Conservation (phyloP, 352 stramenopile genomes). For the Phytophthora boehmeriae region DNA sequence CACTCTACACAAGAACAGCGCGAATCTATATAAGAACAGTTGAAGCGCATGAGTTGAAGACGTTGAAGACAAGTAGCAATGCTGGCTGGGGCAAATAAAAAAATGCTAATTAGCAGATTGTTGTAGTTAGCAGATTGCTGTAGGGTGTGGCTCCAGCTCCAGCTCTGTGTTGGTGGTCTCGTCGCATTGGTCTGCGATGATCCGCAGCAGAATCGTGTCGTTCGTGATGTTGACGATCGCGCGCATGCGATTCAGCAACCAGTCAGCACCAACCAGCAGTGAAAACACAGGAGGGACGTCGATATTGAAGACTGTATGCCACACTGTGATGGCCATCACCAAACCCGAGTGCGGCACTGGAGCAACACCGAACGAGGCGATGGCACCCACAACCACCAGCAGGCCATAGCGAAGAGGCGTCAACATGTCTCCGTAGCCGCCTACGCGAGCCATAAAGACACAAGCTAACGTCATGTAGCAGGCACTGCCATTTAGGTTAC, state of each 20-base stretch:
- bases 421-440: constrained; percentile 51
- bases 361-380: constrained; percentile 72
- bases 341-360: constrained; percentile 73
- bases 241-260: constrained; percentile 74
- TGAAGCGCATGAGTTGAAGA: too few species aligned
- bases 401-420: constrained; percentile 61
- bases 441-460: constrained; percentile 74
- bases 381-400: constrained; percentile 61
- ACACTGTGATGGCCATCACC: constrained; percentile 83
- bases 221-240: constrained; percentile 84
- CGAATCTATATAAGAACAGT: too few species aligned
- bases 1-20: too few species aligned
- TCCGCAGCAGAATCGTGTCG: constrained; percentile 73
- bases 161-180: constrained; percentile 47
- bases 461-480: constrained; percentile 79
- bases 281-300: constrained; percentile 65
- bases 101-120: too few species aligned
- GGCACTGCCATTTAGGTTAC: constrained; percentile 73
- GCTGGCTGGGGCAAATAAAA: too few species aligned
- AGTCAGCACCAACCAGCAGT: constrained; percentile 71
- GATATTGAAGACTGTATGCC: constrained; percentile 66
- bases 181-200: constrained; percentile 75
- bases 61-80: too few species aligned
- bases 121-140: background rate
- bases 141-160: constrained; percentile 25